A percentile compares a stretch with the other conserved stretches of the same genome.
Conservation (phyloP, 495 filamentous ascomycete genomes). For the Penicillium egyptiacum region DNA sequence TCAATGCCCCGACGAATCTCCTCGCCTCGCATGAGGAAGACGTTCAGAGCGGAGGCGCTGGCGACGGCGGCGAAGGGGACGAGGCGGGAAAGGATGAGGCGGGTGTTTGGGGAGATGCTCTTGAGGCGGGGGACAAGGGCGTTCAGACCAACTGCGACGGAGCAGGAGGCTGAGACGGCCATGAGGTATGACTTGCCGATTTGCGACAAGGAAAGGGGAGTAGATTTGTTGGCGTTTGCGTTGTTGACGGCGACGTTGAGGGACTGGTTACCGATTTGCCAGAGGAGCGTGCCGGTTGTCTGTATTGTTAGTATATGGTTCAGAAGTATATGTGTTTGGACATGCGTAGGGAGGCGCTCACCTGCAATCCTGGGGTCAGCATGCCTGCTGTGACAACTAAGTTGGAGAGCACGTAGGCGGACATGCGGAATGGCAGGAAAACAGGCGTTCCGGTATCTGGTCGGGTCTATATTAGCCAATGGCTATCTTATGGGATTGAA, state of each 20-base stretch:
- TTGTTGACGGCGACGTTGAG: constrained; percentile 98
- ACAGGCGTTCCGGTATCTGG: constrained; percentile 88
- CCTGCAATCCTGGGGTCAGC: constrained; percentile 72
- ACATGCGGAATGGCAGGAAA: constrained; percentile 95
- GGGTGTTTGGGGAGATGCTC: constrained; percentile 67
- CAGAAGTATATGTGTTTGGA: not conserved
- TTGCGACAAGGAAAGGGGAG: constrained; percentile 73
- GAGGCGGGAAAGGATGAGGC: constrained; percentile 72
- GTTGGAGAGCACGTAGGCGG: constrained; percentile 90
- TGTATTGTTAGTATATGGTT: constrained; percentile 26
- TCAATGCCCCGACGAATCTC: constrained; percentile 93
- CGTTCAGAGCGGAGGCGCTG: constrained; percentile 85
- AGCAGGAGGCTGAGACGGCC: constrained; percentile 88
- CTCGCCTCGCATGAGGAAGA: constrained; percentile 95
- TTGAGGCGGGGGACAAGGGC: constrained; percentile 82
- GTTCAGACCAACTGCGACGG: constrained; percentile 91
- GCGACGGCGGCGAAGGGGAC: constrained; percentile 96
- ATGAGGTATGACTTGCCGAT: constrained; percentile 87
- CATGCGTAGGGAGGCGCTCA: constrained; percentile 14
- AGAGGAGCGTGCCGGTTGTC: constrained; percentile 85
- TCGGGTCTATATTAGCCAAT: constrained; percentile 9
- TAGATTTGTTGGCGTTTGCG: constrained; percentile 96
- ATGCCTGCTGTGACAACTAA: constrained; percentile 96
- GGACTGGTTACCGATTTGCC: constrained; percentile 96
- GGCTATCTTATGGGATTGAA: not conserved